Evolutionary conservation across 2,329 filamentous ascomycete species (phyloP).

Genomic region (Colletotrichum sp.): DNA sequence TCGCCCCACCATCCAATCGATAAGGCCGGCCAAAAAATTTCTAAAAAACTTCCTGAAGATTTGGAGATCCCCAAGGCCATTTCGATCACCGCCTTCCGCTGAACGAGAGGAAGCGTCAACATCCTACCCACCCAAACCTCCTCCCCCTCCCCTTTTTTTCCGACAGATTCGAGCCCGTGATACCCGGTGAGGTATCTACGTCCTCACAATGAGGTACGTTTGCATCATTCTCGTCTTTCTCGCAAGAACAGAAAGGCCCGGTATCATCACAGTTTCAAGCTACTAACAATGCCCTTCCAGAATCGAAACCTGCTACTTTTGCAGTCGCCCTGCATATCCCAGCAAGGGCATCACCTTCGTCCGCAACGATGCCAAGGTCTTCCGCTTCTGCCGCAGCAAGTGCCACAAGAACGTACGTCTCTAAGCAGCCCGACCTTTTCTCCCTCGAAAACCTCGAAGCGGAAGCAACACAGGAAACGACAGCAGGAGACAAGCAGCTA

Average conservation of each 20-base stretch:
- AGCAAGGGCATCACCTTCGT: constrained; percentile 54
- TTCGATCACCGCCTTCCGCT: constrained; percentile 18
- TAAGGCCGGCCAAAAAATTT: constrained; percentile 17
- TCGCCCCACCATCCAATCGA: constrained; percentile 17
- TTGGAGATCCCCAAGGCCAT: not conserved
- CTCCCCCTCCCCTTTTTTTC: not conserved
- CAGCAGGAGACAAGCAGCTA: not conserved
- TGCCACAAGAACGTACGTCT: constrained; percentile 61
- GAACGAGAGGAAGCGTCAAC: constrained; percentile 12
- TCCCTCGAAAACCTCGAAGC: too few species aligned
- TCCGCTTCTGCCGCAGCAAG: constrained; percentile 64
- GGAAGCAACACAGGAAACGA: not conserved
- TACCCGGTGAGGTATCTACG: constrained; percentile 18
- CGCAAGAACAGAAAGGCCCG: not conserved
- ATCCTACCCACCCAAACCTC: not conserved
- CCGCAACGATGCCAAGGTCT: constrained; percentile 49
- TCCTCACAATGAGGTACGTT: constrained; percentile 20
- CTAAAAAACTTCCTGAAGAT: constrained; percentile 15
- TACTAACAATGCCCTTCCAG: constrained; percentile 24
- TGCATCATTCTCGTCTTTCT: not conserved
- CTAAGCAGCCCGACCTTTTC: not conserved
- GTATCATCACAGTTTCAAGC: not conserved
- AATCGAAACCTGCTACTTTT: constrained; percentile 52
- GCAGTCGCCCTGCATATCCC: constrained; percentile 54
- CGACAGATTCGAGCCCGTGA: constrained; percentile 3